Evolutionary conservation across 139 green algal genomes (phyloP).

Genomic region (Chlorella sorokiniana): DNA sequence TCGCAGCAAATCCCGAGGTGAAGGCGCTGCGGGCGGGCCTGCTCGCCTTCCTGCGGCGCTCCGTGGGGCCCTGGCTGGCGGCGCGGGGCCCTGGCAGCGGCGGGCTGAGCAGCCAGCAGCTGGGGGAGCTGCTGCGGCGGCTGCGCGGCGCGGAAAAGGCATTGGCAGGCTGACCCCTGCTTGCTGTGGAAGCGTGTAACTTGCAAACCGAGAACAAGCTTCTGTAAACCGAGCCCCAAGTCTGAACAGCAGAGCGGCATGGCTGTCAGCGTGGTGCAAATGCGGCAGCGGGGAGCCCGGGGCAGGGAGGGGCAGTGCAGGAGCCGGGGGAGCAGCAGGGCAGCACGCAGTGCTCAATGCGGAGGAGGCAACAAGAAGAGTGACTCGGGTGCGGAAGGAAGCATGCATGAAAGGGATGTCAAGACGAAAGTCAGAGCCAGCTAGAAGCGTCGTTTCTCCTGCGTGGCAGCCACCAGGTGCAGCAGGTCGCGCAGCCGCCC

Average conservation of each 20-base stretch:
- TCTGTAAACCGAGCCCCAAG: neutral
- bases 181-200: no score
- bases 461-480: conserved; percentile 21
- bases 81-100: neutral
- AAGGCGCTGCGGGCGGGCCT: conserved; percentile 18
- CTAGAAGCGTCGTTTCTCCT: conserved; percentile 12
- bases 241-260: neutral
- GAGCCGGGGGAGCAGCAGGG: no score
- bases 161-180: conserved; percentile 17
- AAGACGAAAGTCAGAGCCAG: no score
- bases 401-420: no score
- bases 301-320: no score
- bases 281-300: no score
- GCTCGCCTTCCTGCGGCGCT: conserved; percentile 50
- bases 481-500: conserved; percentile 23
- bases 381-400: neutral
- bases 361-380: neutral
- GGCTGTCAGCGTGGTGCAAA: no score
- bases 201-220: neutral
- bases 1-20: conserved; percentile 4
- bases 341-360: no score
- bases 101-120: neutral
- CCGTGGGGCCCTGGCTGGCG: conserved; percentile 67
- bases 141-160: conserved; percentile 39
- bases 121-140: conserved; percentile 47